A percentile compares a stretch with the other conserved stretches of the same genome.
Evolutionary conservation across 1,284 basidiomycete genomes (phyloP).

Genomic region (Serendipita sp.): DNA sequence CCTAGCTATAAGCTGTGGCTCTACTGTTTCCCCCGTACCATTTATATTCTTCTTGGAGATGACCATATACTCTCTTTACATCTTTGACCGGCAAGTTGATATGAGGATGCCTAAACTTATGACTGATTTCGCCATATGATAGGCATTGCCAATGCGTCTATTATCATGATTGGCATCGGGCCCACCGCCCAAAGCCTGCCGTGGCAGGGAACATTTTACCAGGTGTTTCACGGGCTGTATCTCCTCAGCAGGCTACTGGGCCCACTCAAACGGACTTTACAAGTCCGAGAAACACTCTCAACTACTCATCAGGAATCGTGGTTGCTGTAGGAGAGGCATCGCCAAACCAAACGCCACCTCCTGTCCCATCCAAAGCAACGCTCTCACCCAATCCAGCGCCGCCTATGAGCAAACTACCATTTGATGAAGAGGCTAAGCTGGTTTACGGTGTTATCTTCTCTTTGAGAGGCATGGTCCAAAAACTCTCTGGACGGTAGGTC

Average conservation of each 20-base stretch:
- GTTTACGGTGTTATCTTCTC: conserved; percentile 94
- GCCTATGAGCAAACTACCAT: conserved; percentile 43
- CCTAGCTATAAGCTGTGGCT: too few species aligned
- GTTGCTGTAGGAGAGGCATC: conserved; percentile 43
- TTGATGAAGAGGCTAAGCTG: conserved; percentile 95
- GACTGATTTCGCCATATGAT: conserved; percentile 17
- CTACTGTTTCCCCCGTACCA: too few species aligned
- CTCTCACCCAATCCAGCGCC: background rate
- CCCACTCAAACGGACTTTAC: conserved; percentile 27
- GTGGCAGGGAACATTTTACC: conserved; percentile 55
- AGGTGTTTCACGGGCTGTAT: conserved; percentile 55
- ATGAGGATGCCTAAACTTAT: conserved; percentile 14
- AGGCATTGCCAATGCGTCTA: conserved; percentile 86
- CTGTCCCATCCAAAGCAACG: conserved; percentile 17
- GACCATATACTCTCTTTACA: conserved; percentile 8
- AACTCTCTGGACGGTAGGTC: conserved; percentile 68
- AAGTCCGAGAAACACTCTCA: conserved; percentile 49
- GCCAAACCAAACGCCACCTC: conserved; percentile 4
- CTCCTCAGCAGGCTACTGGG: conserved; percentile 26
- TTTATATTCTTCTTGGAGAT: background rate
- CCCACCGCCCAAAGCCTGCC: conserved; percentile 55
- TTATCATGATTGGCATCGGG: conserved; percentile 88
- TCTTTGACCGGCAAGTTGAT: conserved; percentile 9
- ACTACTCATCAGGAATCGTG: conserved; percentile 46
- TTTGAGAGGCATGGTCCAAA: conserved; percentile 87